phyloP scores from a whole-genome alignment of 2,329 filamentous ascomycete genomes.

The Claviceps lovelessii region DNA sequence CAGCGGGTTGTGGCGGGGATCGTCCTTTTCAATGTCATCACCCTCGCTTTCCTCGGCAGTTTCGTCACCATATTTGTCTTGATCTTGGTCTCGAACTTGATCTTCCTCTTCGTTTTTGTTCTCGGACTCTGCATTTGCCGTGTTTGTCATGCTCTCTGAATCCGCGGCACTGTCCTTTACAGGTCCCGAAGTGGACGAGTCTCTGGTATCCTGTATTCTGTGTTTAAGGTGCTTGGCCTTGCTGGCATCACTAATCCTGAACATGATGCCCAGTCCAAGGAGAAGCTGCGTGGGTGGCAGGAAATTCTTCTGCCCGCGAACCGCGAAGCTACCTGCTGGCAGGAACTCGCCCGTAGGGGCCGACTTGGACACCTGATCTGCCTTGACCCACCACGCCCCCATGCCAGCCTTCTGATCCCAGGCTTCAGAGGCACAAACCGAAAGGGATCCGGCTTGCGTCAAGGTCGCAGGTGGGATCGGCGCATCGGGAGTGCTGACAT shows the following conservation, averaged over 20 bases:
- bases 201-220: constrained; percentile 16
- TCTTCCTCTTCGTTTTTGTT: constrained; percentile 13
- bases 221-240: constrained; percentile 68
- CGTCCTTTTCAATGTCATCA: constrained; percentile 11
- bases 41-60: constrained; percentile 18
- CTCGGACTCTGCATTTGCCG: constrained; percentile 16
- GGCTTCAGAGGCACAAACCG: constrained; percentile 71
- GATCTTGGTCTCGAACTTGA: constrained; percentile 9
- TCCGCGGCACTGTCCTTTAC: constrained; percentile 6
- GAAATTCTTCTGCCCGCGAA: constrained; percentile 81
- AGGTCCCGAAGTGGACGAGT: constrained; percentile 7
- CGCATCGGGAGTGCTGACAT: constrained; percentile 58
- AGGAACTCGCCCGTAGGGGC: constrained; percentile 69
- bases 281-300: constrained; percentile 76
- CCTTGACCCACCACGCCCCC: constrained; percentile 90
- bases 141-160: constrained; percentile 7
- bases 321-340: constrained; percentile 60
- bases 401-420: constrained; percentile 97
- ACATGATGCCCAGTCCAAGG: constrained; percentile 76
- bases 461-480: constrained; percentile 86
- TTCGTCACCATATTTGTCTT: constrained; percentile 9
- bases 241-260: constrained; percentile 79
- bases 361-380: constrained; percentile 80
- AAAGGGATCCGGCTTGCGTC: constrained; percentile 74
- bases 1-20: constrained; percentile 23